These are phyloP conservation scores for Clitopilus hobsonii DNA, from an alignment of 768 basidiomycete genomes.

Conservation along the genomic window DNA sequence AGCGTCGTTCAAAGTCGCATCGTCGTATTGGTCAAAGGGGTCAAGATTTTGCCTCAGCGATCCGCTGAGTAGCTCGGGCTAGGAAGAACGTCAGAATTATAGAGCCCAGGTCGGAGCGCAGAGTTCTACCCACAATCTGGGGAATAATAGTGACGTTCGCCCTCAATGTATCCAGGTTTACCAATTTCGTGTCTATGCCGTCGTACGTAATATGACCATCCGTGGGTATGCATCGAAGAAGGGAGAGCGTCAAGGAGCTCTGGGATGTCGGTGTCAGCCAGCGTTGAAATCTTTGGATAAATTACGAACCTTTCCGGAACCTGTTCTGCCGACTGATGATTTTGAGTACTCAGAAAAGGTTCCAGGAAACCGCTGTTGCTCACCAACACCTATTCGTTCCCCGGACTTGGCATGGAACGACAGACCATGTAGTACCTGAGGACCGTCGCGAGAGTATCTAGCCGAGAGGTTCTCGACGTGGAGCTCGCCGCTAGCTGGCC, in stretches of 20 bases:
- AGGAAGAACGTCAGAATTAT: background rate
- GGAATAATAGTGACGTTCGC: slow-evolving; percentile 59
- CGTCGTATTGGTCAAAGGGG: slow-evolving; percentile 57
- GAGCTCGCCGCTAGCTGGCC: slow-evolving; percentile 58
- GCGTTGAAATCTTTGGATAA: background rate
- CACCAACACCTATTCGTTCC: slow-evolving; percentile 52
- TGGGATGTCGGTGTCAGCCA: slow-evolving; percentile 16
- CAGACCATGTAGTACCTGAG: slow-evolving; percentile 50
- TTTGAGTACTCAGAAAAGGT: background rate
- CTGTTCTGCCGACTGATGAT: slow-evolving; percentile 35
- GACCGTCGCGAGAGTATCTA: slow-evolving; percentile 47
- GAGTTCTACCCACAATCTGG: slow-evolving; percentile 29
- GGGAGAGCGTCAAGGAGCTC: slow-evolving; percentile 55
- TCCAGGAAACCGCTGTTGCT: slow-evolving; percentile 3
- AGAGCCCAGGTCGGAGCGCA: background rate
- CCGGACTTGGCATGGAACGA: slow-evolving; percentile 52
- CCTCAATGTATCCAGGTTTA: slow-evolving; percentile 55
- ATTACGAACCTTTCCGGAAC: slow-evolving; percentile 37
- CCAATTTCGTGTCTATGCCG: slow-evolving; percentile 36
- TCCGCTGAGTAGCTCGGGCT: slow-evolving; percentile 55
- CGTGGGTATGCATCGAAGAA: slow-evolving; percentile 54
- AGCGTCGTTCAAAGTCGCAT: slow-evolving; percentile 35
- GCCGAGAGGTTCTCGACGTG: slow-evolving; percentile 51
- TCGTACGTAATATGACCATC: slow-evolving; percentile 56
- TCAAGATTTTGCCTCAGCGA: slow-evolving; percentile 65